A percentile compares a stretch with the other conserved stretches of the same genome.
These are phyloP conservation scores for Beta vulgaris DNA, from an alignment of 148 eudicot species.

Conservation along the genomic window DNA sequence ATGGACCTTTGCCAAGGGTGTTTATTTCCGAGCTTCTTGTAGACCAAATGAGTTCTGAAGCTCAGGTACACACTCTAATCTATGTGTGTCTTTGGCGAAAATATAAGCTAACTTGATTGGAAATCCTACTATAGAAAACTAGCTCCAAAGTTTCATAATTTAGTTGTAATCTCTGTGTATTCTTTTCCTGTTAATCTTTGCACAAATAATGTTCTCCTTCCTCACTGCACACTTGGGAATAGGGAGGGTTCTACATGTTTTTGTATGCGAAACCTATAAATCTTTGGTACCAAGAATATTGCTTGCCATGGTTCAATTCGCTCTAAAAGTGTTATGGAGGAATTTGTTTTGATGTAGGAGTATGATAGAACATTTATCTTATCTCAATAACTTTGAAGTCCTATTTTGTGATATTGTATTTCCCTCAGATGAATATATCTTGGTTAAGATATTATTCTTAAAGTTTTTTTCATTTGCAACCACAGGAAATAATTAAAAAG, in stretches of 20 bases:
- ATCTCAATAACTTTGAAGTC: background rate
- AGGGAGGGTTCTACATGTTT: background rate
- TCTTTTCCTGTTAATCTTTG: background rate
- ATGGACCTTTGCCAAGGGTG: slow-evolving; percentile 90
- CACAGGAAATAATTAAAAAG: slow-evolving; percentile 76
- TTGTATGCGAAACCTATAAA: background rate
- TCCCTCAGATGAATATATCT: background rate
- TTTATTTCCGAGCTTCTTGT: slow-evolving; percentile 97
- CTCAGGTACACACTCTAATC: slow-evolving; percentile 54
- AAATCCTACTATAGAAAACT: background rate
- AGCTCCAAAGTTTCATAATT: background rate
- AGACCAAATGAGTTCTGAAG: slow-evolving; percentile 78
- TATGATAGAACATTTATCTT: background rate
- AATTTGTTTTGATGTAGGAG: background rate
- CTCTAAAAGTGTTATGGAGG: background rate
- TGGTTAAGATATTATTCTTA: slow-evolving; percentile 5
- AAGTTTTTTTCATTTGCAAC: background rate
- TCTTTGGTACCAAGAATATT: background rate
- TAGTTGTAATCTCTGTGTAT: background rate
- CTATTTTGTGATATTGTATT: background rate
- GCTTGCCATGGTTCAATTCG: background rate
- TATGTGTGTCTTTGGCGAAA: background rate
- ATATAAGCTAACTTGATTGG: background rate
- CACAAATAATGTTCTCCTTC: too few species aligned
- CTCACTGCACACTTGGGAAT: too few species aligned